phyloP scores from a whole-genome alignment of 2,329 filamentous ascomycete genomes.

The Colletotrichum chlorophyti region DNA sequence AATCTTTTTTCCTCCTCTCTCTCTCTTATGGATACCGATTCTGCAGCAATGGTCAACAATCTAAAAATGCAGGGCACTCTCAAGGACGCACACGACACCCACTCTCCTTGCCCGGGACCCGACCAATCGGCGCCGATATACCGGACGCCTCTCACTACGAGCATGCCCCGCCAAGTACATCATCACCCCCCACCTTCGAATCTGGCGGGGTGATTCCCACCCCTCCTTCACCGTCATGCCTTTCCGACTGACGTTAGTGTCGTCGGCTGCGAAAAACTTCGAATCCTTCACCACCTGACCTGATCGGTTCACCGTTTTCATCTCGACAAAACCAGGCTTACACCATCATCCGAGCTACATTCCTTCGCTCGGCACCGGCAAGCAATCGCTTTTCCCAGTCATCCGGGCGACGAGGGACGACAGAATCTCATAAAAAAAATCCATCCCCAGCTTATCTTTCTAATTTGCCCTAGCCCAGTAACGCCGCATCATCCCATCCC shows the following conservation, averaged over 20 bases:
- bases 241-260: too few relatives aligned
- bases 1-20: too few relatives aligned
- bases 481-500: not conserved
- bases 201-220: constrained; percentile 20
- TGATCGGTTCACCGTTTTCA: constrained; percentile 7
- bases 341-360: constrained; percentile 16
- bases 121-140: too few relatives aligned
- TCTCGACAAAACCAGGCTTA: too few relatives aligned
- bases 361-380: constrained; percentile 2
- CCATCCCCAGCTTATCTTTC: not conserved
- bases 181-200: constrained; percentile 25
- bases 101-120: too few relatives aligned
- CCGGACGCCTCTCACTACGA: too few relatives aligned
- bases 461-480: not conserved
- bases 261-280: constrained; percentile 21
- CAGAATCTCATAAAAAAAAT: not conserved
- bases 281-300: constrained; percentile 4
- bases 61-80: constrained; percentile 4
- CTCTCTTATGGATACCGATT: too few relatives aligned
- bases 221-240: constrained; percentile 10
- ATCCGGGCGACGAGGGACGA: not conserved
- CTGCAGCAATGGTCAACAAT: too few relatives aligned
- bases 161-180: constrained; percentile 25
- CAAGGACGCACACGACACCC: too few relatives aligned
- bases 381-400: not conserved